These are phyloP conservation scores for Fraxinus anomala DNA, from an alignment of 257 asterid species.

Conservation along the genomic window DNA sequence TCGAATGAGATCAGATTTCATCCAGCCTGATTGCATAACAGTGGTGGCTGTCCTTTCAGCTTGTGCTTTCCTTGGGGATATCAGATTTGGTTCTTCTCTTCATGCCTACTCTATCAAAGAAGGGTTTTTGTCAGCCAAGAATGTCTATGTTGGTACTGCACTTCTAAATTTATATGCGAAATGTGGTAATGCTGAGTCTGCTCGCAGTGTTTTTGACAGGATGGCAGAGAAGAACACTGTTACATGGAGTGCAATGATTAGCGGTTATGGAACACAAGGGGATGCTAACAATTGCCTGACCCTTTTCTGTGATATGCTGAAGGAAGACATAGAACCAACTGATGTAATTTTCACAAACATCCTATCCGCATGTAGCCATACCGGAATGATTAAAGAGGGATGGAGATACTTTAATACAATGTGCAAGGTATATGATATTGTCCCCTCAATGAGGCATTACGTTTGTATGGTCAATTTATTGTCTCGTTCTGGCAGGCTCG, in stretches of 20 bases:
- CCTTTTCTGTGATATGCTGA: constrained; percentile 46
- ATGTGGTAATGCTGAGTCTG: constrained; percentile 51
- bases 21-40: constrained; percentile 19
- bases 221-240: constrained; percentile 45
- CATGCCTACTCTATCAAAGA: constrained; percentile 46
- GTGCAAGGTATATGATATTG: constrained; percentile 37
- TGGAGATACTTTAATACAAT: constrained; percentile 52
- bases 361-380: neutral
- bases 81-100: constrained; percentile 47
- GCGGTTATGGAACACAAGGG: constrained; percentile 60
- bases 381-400: constrained; percentile 58
- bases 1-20: constrained; percentile 44
- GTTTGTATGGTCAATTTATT: constrained; percentile 60
- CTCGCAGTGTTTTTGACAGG: constrained; percentile 50
- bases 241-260: constrained; percentile 63
- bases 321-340: constrained; percentile 50
- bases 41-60: constrained; percentile 34
- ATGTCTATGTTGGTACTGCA: constrained; percentile 52
- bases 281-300: constrained; percentile 41
- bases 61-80: constrained; percentile 44
- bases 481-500: constrained; percentile 57
- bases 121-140: constrained; percentile 40
- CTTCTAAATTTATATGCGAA: constrained; percentile 58
- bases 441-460: constrained; percentile 57
- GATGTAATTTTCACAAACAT: constrained; percentile 43